phyloP scores from a whole-genome alignment of 495 filamentous ascomycete species.

The Tuber aestivum region DNA sequence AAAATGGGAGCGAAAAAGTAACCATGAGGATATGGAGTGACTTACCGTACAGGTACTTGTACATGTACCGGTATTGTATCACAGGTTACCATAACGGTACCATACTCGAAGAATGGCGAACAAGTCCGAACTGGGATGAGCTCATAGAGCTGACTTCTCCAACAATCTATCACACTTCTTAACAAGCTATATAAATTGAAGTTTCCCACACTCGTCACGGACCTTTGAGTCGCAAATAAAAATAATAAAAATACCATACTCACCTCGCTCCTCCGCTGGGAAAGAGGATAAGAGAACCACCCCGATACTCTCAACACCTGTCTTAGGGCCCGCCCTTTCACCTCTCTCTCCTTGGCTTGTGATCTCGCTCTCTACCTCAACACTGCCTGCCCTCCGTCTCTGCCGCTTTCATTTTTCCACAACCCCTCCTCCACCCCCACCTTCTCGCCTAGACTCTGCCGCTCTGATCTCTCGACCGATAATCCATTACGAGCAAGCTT shows the following conservation, averaged over 20 bases:
- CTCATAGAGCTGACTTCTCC: neutral
- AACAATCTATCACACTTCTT: neutral
- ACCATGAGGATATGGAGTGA: neutral
- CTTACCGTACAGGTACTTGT: neutral
- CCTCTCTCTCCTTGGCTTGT: neutral
- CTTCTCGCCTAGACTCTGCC: neutral
- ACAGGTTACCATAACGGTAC: neutral
- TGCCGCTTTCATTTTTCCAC: neutral
- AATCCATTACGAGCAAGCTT: neutral
- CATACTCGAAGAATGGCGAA: neutral
- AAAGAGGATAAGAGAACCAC: neutral
- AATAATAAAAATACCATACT: neutral
- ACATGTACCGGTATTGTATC: neutral
- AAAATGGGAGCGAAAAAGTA: neutral
- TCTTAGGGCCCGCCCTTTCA: neutral
- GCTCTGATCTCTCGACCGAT: neutral
- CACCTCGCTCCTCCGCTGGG: neutral
- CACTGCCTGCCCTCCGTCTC: neutral
- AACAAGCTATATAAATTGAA: slow-evolving; percentile 4
- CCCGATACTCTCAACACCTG: neutral
- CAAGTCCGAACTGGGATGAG: neutral
- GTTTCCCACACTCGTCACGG: slow-evolving; percentile 3
- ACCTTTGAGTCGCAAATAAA: neutral
- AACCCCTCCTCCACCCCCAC: neutral
- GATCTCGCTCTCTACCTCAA: neutral